A percentile compares a stretch with the other conserved stretches of the same genome.
Evolutionary conservation across 306 rosid species (phyloP).

Genomic region (Calophaca sinica): DNA sequence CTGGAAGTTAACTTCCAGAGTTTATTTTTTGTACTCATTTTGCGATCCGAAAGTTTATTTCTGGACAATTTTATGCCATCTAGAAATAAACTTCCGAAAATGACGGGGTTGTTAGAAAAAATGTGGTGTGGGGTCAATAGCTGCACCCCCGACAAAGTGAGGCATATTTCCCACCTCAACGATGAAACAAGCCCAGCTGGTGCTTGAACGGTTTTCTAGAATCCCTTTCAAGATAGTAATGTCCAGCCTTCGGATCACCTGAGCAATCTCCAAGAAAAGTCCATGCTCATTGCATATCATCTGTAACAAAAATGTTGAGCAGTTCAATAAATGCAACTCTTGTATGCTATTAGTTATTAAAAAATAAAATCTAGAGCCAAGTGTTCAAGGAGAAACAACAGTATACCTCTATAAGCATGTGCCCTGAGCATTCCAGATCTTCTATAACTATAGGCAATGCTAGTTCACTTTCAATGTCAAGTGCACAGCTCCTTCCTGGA

Average conservation of each 20-base stretch:
- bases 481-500: constrained; percentile 77
- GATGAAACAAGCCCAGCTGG: constrained; percentile 75
- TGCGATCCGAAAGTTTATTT: no score
- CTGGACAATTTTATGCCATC: no score
- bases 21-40: no score
- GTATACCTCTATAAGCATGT: constrained; percentile 82
- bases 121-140: no score
- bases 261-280: constrained; percentile 83
- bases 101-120: no score
- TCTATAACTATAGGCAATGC: constrained; percentile 84
- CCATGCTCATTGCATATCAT: constrained; percentile 74
- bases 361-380: constrained; percentile 2
- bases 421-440: constrained; percentile 79
- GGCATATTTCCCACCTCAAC: constrained; percentile 66
- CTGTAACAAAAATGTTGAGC: constrained; percentile 36
- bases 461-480: constrained; percentile 63
- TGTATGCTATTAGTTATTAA: not conserved
- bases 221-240: constrained; percentile 77
- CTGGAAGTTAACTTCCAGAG: no score
- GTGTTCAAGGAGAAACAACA: not conserved
- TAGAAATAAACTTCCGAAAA: no score
- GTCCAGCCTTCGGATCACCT: constrained; percentile 64
- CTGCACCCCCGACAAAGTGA: not conserved
- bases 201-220: constrained; percentile 59
- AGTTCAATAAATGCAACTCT: constrained; percentile 9